Evolutionary conservation across 495 filamentous ascomycete genomes (phyloP), one percentile per base, ranked within the genome.

Genomic region (Penicillium pancosmium): DNA sequence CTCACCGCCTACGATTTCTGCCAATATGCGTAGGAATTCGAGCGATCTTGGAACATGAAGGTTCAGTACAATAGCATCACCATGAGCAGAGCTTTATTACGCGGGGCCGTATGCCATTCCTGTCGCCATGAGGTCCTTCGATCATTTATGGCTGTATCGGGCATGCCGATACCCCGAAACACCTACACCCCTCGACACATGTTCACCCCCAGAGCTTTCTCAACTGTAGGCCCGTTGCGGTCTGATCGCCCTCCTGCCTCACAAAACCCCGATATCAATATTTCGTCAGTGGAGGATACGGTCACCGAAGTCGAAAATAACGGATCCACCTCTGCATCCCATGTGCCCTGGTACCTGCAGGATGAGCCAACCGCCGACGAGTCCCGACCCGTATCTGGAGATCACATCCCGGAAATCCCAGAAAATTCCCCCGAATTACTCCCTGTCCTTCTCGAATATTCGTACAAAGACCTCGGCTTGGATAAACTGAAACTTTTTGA

Each of bases 271-370:
- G 60, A 66, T 18, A 44, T 61, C 56, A 48, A 56, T 49, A 11
- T 50, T 6, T 60, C 63, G 5, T 57, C 65, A n/a, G 11, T 48
- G 25, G 63, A 62, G 51, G 59, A 61, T 15, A 49, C 16, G 2
- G 12, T 47, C 6, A 3, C 33, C 1, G 54, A 59, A 21, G 4
- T 43, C 18, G 63, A 69, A 16, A 35, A 36, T 10, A 55, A 53
- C 16, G n/a, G 38, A 8, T 10, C 59, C 0, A 25, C 50, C 13
- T 25, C 50, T 15, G 25, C 60, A 16, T 59, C 72, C 1, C 64
- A 72, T 58, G 63, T 82, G 2, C 93, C 93, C 6, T 98, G 94
- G 94, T 97, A 96, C 74, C 83, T 97, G 43, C 87, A 92, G 69
- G 86, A 89, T 61, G 82, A 91, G 60, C 64, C 70, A 31, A 70